Conservation (phyloP, 2,329 filamentous ascomycete genomes). For the Botrytis galanthina region DNA sequence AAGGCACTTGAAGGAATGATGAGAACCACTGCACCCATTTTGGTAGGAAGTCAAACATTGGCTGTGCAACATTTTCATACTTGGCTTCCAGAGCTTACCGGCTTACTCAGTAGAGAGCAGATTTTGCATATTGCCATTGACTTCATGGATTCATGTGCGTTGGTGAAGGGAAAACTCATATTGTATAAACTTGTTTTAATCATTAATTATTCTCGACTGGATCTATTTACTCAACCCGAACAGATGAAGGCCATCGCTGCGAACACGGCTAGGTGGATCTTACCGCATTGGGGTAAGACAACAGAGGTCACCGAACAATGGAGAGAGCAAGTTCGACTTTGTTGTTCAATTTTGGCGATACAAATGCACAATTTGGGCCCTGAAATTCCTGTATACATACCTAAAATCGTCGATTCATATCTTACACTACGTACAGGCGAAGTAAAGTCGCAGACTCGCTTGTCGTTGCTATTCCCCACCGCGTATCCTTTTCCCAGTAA, state of each 20-base stretch:
- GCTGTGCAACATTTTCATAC: conserved; percentile 95
- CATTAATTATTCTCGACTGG: conserved; percentile 81
- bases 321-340: conserved; percentile 88
- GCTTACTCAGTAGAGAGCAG: conserved; percentile 75
- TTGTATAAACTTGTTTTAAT: conserved; percentile 91
- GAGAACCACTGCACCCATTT: conserved; percentile 77
- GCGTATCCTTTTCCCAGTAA: conserved; percentile 85
- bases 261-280: conserved; percentile 87
- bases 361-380: conserved; percentile 76
- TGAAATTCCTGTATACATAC: conserved; percentile 84
- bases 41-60: conserved; percentile 92
- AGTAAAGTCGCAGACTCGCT: conserved; percentile 56
- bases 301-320: conserved; percentile 77
- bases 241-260: conserved; percentile 71
- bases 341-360: conserved; percentile 87
- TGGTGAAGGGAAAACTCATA: conserved; percentile 86
- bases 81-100: conserved; percentile 88
- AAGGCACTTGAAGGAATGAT: conserved; percentile 87
- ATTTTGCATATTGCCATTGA: conserved; percentile 88
- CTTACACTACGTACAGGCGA: conserved; percentile 64
- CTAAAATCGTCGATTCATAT: conserved; percentile 89
- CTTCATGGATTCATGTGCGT: conserved; percentile 86
- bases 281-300: conserved; percentile 84
- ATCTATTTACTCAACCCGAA: conserved; percentile 76
- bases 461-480: conserved; percentile 87